Evolutionary conservation across 2,329 filamentous ascomycete species (phyloP), one percentile per base, ranked within the genome.

Genomic region (Neofusicoccum sp.): DNA sequence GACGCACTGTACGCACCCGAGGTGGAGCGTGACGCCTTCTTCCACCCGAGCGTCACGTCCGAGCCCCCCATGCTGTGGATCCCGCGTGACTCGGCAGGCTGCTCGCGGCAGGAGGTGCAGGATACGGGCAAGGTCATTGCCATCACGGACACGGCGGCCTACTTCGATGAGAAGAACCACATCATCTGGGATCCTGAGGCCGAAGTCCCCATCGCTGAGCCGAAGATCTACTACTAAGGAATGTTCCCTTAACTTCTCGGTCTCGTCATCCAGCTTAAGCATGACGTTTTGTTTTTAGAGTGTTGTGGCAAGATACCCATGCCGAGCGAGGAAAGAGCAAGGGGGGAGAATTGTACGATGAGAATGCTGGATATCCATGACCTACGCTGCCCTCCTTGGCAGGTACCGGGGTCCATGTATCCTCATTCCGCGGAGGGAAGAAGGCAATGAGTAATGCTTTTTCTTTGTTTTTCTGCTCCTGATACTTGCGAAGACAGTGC

Each of bases 61-160:
- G 72, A 75, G 56, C 76, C 73, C 0, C 78, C 78, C 2, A 73
- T 76, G 20, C 62, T 81, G 9, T 81, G 79, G 79, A 76, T 80
- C n/a, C 75, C 78, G 0, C 68, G 68, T 9, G 79, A 81, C 62
- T 70, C 72, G 12, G 71, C 76, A 66, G 79, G 79, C 4, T 73
- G 79, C 16, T 75, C 71, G 5, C 70, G 71, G 63, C 71, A 78
- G 53, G 78, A 80, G 64, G 74, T 79, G 20, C 76, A 75, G 60
- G 71, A 71, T n/a, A 70, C 73, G 4, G 71, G 71, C 0, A 58
- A 62, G 53, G n/a, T 62, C 38, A 62, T 81, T 11, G 49, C 67
- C 26, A 77, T 76, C 4, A 79, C 78, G 6, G 78, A 80, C 58
- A 76, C 79, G 48, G 76, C 74, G 45, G 78, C 78, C 14, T 66